A percentile compares a stretch with the other conserved stretches of the same genome.
phyloP scores from a whole-genome alignment of 768 basidiomycete species.

The Piloderma croceum region DNA sequence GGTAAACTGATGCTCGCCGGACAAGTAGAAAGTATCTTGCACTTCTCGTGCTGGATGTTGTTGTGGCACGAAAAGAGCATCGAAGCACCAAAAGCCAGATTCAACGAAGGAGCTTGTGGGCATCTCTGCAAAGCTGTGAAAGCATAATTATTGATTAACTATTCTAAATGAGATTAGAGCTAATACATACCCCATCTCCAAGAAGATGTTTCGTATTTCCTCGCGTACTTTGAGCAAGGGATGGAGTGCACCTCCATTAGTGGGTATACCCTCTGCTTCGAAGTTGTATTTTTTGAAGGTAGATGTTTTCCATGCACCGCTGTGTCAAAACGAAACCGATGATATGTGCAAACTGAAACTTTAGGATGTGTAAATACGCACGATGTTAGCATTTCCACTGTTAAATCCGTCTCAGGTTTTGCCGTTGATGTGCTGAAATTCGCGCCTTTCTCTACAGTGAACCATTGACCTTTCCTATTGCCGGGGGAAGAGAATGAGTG shows the following conservation, averaged over 20 bases:
- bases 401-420: slow-evolving; percentile 95
- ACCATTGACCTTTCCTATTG: slow-evolving; percentile 90
- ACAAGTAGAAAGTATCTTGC: slow-evolving; percentile 98
- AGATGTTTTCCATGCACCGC: slow-evolving; percentile 91
- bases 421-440: slow-evolving; percentile 86
- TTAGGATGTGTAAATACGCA: slow-evolving; percentile 37
- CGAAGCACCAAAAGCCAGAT: slow-evolving; percentile 99
- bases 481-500: slow-evolving; percentile 2
- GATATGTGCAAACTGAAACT: no score
- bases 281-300: slow-evolving; percentile 99
- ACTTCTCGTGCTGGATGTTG: slow-evolving; percentile 97
- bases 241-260: slow-evolving; percentile 88
- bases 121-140: slow-evolving; percentile 91
- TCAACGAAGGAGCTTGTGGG: slow-evolving; percentile 94
- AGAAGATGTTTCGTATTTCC: slow-evolving; percentile 95
- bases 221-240: slow-evolving; percentile 96
- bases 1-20: slow-evolving; percentile 46
- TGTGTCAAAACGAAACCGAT: slow-evolving; percentile 33
- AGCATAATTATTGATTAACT: background rate
- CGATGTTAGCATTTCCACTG: slow-evolving; percentile 92
- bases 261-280: slow-evolving; percentile 88
- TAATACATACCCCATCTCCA: slow-evolving; percentile 90
- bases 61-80: slow-evolving; percentile 95
- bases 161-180: background rate
- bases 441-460: slow-evolving; percentile 78